Evolutionary conservation across 2,329 filamentous ascomycete species (phyloP), one percentile per base, ranked within the genome.

Genomic region (Fusarium miscanthi): DNA sequence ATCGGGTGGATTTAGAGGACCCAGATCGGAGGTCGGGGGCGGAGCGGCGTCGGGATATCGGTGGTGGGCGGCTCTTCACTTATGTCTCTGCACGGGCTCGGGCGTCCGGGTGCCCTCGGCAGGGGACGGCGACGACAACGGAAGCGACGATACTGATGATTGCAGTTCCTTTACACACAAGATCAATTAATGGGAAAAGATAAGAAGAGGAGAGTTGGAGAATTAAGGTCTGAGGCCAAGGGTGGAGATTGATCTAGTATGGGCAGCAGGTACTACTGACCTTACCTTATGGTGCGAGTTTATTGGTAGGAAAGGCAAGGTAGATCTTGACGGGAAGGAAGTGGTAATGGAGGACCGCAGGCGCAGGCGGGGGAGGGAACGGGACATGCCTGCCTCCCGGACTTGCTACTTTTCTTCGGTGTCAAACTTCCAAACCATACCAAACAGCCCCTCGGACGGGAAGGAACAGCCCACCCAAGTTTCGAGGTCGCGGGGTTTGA

Each of bases 61-160:
- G 74, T 61, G 65, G 69, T 74, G 67, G 61, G 56, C 62, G 66
- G 72, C 65, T 69, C 66, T 74, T 73, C 37, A 49, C 31, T 57
- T 27, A 46, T 54, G 58, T 71, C 70, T 74, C 71, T 70, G 75
- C 75, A 75, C 73, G 75, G 75, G 73, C 75, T 76, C 75, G 75
- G 75, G 75, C 75, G 67, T 77, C 75, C 75, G 75, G 73, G 68
- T 75, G 73, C 73, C 73, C 73, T 67, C 70, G 68, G 75, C 69
- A 74, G 74, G 58, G 73, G 66, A 72, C 70, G 71, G 71, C 72
- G 75, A 56, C 71, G 59, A 61, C 68, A 63, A 61, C 72, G 52
- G 66, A 57, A 59, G 62, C 57, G 61, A 45, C 51, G 41, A 70
- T 46, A 33, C 46, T 59, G 41, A 43, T 45, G 35, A 43, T 56